These are phyloP conservation scores for Trametes sp. DNA, from an alignment of 1,284 basidiomycete genomes.

Conservation along the genomic window DNA sequence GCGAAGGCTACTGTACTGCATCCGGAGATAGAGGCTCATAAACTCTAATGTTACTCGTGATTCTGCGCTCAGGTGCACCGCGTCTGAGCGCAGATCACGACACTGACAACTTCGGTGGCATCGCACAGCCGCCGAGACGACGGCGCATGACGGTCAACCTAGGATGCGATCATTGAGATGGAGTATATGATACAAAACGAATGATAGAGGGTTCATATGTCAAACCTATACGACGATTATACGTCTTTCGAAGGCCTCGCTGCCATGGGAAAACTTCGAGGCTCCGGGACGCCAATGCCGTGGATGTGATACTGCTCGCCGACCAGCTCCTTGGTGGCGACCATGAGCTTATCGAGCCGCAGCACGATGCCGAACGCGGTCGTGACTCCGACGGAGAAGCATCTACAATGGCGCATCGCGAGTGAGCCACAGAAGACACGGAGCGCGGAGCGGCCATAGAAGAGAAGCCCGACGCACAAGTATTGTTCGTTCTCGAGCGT, in stretches of 20 bases:
- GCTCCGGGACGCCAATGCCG: conserved; percentile 57
- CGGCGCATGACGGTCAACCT: background rate
- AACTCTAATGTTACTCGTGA: background rate
- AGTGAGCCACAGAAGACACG: conserved; percentile 1
- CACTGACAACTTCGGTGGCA: background rate
- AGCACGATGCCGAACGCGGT: conserved; percentile 73
- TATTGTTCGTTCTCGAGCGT: conserved; percentile 77
- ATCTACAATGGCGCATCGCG: conserved; percentile 47
- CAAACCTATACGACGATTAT: conserved; percentile 1
- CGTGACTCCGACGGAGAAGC: conserved; percentile 79
- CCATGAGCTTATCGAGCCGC: conserved; percentile 75
- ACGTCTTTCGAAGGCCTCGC: conserved; percentile 27
- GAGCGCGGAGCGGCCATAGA: background rate
- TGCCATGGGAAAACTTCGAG: conserved; percentile 6
- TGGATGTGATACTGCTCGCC: conserved; percentile 84
- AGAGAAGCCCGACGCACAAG: conserved; percentile 49
- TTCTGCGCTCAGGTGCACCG: too few species aligned
- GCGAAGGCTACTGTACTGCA: background rate
- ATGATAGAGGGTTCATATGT: background rate
- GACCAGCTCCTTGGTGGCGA: conserved; percentile 81
- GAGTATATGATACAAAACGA: background rate
- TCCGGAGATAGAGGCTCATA: background rate
- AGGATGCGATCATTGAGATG: background rate
- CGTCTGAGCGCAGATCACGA: background rate
- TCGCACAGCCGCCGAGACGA: background rate